A percentile compares a stretch with the other conserved stretches of the same genome.
Evolutionary conservation across 2,329 filamentous ascomycete species (phyloP).

Genomic region (Epichloe scottii): DNA sequence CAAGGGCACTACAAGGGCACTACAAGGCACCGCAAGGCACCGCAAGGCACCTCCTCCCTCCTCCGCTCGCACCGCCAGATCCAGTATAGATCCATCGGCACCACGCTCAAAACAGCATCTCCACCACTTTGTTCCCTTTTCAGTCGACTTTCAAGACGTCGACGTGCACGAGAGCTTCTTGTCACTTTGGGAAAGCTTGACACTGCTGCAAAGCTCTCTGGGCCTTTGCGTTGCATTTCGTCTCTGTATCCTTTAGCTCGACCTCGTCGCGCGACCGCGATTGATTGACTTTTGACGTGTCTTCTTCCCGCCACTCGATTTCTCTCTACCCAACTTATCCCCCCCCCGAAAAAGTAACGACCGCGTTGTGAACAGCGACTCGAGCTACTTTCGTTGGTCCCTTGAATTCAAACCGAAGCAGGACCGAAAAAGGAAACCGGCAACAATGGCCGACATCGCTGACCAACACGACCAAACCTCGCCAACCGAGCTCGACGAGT

Average conservation of each 20-base stretch:
- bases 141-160: conserved; percentile 13
- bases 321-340: neutral
- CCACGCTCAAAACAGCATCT: conserved; percentile 53
- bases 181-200: conserved; percentile 5
- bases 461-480: conserved; percentile 67
- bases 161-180: conserved; percentile 20
- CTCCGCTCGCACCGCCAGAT: conserved; percentile 44
- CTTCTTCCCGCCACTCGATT: conserved; percentile 1
- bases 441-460: conserved; percentile 63
- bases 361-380: conserved; percentile 2
- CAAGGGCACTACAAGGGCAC: neutral
- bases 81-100: conserved; percentile 54
- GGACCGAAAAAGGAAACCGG: conserved; percentile 1
- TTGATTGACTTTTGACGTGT: conserved; percentile 2
- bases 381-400: conserved; percentile 1
- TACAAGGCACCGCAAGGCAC: conserved; percentile 21
- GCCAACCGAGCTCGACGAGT: conserved; percentile 60
- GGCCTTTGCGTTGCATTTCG: neutral
- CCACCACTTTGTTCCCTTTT: conserved; percentile 44
- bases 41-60: conserved; percentile 32
- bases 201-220: conserved; percentile 1
- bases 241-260: neutral
- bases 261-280: neutral
- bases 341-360: conserved; percentile 2
- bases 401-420: neutral